A percentile compares a stretch with the other conserved stretches of the same genome.
Evolutionary conservation across 495 filamentous ascomycete species (phyloP).

Genomic region (Xylaria bambusicola): DNA sequence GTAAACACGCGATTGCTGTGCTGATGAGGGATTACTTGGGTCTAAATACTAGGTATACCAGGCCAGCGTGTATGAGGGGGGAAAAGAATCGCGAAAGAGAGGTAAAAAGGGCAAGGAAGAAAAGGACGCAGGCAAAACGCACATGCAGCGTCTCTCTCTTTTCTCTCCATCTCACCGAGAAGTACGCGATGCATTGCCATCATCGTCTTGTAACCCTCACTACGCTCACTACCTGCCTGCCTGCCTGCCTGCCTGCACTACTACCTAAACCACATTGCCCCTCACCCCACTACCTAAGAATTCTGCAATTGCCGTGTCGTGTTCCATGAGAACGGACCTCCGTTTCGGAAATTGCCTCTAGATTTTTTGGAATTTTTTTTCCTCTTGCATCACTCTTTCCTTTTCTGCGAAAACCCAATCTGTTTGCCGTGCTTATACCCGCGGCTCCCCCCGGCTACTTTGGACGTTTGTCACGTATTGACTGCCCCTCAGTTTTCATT

Average conservation of each 20-base stretch:
- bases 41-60: neutral
- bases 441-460: no score
- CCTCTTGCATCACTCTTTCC: neutral
- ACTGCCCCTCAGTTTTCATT: neutral
- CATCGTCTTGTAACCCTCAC: no score
- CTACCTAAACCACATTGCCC: no score
- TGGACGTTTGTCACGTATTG: no score
- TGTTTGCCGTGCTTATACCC: no score
- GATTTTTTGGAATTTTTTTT: neutral
- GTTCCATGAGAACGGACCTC: neutral
- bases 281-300: neutral
- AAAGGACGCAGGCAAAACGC: neutral
- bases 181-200: no score
- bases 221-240: no score
- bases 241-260: no score
- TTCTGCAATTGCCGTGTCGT: neutral
- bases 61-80: no score
- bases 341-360: neutral
- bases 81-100: neutral
- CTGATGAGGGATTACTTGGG: constrained; percentile 3
- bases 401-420: neutral
- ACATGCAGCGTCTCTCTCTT: no score
- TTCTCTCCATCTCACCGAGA: no score
- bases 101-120: neutral
- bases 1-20: neutral